phyloP scores from a whole-genome alignment of 305 asterid genomes.

The Lippia alba region DNA sequence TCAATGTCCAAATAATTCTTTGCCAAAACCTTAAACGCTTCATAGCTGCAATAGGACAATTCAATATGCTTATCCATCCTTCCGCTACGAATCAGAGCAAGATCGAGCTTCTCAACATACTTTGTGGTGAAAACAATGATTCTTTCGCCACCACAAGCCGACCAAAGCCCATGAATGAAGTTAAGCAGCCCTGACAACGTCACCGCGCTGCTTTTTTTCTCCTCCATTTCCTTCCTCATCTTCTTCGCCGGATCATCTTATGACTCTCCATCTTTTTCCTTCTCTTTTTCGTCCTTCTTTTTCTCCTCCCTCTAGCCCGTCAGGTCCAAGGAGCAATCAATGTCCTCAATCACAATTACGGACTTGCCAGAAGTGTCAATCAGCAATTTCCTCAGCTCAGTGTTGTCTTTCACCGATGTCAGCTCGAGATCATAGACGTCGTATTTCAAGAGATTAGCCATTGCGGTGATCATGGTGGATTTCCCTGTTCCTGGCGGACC shows the following conservation, averaged over 20 bases:
- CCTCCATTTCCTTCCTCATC: constrained; percentile 31
- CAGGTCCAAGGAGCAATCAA: constrained; percentile 57
- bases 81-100: constrained; percentile 59
- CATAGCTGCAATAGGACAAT: constrained; percentile 60
- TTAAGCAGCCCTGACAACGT: constrained; percentile 64
- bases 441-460: constrained; percentile 57
- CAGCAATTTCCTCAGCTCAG: constrained; percentile 47
- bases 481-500: constrained; percentile 67
- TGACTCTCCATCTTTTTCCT: constrained; percentile 29
- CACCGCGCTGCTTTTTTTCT: constrained; percentile 48
- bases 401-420: constrained; percentile 56
- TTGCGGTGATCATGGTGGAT: constrained; percentile 64
- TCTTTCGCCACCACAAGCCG: constrained; percentile 58
- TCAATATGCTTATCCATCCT: constrained; percentile 71
- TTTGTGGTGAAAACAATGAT: constrained; percentile 59
- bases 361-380: constrained; percentile 51
- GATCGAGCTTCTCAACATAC: constrained; percentile 57
- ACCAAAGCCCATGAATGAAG: constrained; percentile 71
- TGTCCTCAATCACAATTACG: constrained; percentile 57
- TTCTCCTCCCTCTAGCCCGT: constrained; percentile 57
- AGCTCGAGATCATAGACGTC: constrained; percentile 62
- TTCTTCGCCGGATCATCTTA: constrained; percentile 26
- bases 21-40: constrained; percentile 63
- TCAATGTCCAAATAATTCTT: constrained; percentile 48
- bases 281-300: constrained; percentile 4